Base-by-base conservation (phyloP, 1,284 basidiomycete genomes). In the Inonotus hispidus region DNA sequence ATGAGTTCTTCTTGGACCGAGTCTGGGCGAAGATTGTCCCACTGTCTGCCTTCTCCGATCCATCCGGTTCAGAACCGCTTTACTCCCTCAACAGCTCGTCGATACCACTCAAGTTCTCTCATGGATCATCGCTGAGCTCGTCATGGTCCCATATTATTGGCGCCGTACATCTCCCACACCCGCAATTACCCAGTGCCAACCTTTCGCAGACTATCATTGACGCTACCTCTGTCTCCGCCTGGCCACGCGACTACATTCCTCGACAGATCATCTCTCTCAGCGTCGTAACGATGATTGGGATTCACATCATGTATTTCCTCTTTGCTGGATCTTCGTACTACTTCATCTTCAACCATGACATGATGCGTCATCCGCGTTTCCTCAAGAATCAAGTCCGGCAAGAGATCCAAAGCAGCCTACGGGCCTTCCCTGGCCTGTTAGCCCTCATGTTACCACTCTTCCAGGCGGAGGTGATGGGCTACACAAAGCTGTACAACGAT, bases 331-430 rank as follows among this genome's bases (percentile, higher is more conserved):
- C 94, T 11, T 93, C 93, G 3, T 99, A 95, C 77, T 78, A 77
- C 60, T 89, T 82, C 74, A 83, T 99, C 63, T 99, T 98, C 83
- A 95, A 99, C 77, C 90, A 95, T 69, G 87, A 95, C 25, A 93
- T 99, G 86, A 95, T 95, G 87, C 83, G 84, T 54, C 96, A 99
- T 76, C 97, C 96, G 0, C 84, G 90, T 35, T 99, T 95, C 78
- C 80, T 97, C 58, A 90, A 92, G 70, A 84, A 93, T 69, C 95
- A 98, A 73, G 82, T 93, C 64, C 79, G 81, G 64, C 79, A 86
- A 63, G 96, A 99, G 76, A 98, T 99, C 66, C 75, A 82, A 65
- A 75, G 74, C 56, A 92, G 89, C 61, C 66, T 98, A 59, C 78
- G 79, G 53, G 88, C 93, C 0, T 96, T 97, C 70, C 93, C 93